These are phyloP conservation scores for Paratinospora sagittata DNA, from an alignment of 164 flowering plant genomes.

Conservation along the genomic window DNA sequence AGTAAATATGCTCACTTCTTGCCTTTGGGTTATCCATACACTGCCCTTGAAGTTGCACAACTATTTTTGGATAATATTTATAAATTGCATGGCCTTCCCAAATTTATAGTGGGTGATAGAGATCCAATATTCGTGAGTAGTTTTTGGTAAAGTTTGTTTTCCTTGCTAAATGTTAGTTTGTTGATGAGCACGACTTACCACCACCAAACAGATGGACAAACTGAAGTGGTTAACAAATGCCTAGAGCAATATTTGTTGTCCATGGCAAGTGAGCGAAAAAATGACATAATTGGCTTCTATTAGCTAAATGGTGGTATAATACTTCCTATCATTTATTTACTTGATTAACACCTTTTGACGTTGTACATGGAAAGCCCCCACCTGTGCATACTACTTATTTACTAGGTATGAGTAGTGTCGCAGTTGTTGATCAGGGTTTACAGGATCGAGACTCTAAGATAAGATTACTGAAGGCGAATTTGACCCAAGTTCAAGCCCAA, in stretches of 20 bases:
- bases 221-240: background rate
- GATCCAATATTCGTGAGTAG: too few species aligned
- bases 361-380: background rate
- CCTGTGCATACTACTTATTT: background rate
- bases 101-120: background rate
- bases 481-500: background rate
- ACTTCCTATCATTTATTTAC: background rate
- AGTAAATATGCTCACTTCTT: too few species aligned
- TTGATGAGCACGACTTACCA: background rate
- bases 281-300: background rate
- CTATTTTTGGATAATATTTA: background rate
- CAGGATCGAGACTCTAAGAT: background rate
- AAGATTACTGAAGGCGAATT: background rate
- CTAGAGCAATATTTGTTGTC: background rate
- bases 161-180: background rate
- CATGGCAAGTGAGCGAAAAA: background rate
- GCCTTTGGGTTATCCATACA: too few species aligned
- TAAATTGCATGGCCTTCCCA: background rate
- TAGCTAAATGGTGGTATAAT: background rate
- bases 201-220: constrained; percentile 4
- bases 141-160: background rate
- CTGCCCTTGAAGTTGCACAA: too few species aligned
- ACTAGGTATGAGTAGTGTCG: background rate
- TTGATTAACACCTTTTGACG: background rate
- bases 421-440: background rate